Evolutionary conservation across 495 filamentous ascomycete species (phyloP), one percentile per base, ranked within the genome.

Genomic region (Penicillium herquei): DNA sequence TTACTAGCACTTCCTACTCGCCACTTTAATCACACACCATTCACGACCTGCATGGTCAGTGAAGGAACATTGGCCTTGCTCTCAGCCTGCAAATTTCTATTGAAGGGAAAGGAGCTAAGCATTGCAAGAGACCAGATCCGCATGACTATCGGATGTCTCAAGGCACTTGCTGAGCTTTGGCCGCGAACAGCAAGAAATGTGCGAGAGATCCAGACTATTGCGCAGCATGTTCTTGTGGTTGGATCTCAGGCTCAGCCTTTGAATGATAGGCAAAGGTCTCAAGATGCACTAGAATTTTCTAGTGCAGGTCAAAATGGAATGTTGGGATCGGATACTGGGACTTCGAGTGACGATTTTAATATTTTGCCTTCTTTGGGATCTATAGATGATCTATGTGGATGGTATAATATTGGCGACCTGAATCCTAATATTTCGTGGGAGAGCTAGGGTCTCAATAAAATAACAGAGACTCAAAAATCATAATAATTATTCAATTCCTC

Each of bases 161-260:
- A 68, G 55, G 49, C 37, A 8, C n/a, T 73, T 33, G 63, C 56
- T 0, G 63, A 66, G n/a, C 0, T 61, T 1, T 73, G 70, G 68
- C 64, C 66, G 4, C 49, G 66, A 45, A 87, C 86, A 17, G 87
- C 87, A 26, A 78, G 78, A 59, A 81, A 90, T 35, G 84, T 88
- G 16, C 81, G 87, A 51, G 87, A 91, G 64, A 81, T 92, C 6
- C 88, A 91, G 68, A 87, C 81, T 32, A 88, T 88, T 64, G 88
- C 88, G 30, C 82, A 84, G 61, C 77, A 87, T 56, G 66, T 70
- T 6, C 42, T 70, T 1, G 65, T 62, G 0, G 34, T 70, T 39
- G 53, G 32, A 26, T 35, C 54, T 0, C 53, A 50, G 30, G 1
- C 16, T 10, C 21, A 17, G 21, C 26, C 26, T 8, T 1, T 9